phyloP scores from a whole-genome alignment of 2,329 filamentous ascomycete genomes.

The Phialemoniopsis sp. region DNA sequence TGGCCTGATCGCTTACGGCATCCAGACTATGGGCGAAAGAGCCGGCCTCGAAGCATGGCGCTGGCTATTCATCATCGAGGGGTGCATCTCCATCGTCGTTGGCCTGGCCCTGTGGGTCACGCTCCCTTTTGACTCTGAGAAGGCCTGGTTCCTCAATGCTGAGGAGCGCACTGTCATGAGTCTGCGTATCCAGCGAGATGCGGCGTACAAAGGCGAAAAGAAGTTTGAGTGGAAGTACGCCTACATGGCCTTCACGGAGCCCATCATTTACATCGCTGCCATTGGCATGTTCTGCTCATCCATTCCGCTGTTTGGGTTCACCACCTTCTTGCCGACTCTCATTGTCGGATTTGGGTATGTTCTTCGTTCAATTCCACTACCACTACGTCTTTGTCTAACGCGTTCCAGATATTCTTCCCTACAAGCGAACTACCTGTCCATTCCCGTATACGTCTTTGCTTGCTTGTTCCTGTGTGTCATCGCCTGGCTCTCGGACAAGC shows the following conservation, averaged over 20 bases:
- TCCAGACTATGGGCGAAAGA: slow-evolving; percentile 11
- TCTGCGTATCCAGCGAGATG: background rate
- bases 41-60: slow-evolving; percentile 18
- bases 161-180: background rate
- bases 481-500: slow-evolving; percentile 3
- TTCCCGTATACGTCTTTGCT: slow-evolving; percentile 11
- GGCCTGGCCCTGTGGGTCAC: background rate
- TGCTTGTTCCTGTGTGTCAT: slow-evolving; percentile 7
- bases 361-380: background rate
- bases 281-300: too few species aligned
- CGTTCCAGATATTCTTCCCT: slow-evolving; percentile 7
- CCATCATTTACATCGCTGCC: background rate
- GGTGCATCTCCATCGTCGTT: background rate
- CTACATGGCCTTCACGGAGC: background rate
- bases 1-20: background rate
- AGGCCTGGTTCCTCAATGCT: background rate
- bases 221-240: background rate
- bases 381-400: background rate
- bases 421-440: slow-evolving; percentile 13
- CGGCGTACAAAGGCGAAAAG: background rate
- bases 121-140: background rate
- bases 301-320: too few species aligned
- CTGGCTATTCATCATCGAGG: slow-evolving; percentile 8
- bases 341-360: too few species aligned
- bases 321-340: too few species aligned